A percentile compares a stretch with the other conserved stretches of the same genome.
Evolutionary conservation across 169 alveolate genomes (phyloP).

Genomic region (Cryptosporidium canis): DNA sequence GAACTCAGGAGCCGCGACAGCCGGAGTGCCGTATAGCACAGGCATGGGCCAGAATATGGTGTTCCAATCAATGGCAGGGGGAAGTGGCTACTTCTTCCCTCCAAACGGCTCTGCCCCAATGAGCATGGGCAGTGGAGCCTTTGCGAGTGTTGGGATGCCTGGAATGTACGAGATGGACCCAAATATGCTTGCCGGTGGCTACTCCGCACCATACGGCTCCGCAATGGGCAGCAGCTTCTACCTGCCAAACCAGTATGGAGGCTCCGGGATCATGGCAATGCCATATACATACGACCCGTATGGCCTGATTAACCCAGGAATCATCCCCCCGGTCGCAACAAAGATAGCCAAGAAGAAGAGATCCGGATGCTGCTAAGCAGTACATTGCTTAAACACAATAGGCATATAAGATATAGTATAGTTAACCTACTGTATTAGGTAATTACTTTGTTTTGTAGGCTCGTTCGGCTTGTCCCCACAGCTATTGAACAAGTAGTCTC

Average conservation of each 20-base stretch:
- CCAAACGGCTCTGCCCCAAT: constrained; percentile 60
- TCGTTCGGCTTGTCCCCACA: neutral
- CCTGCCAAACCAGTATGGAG: constrained; percentile 50
- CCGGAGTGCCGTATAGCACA: constrained; percentile 46
- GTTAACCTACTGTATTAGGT: constrained; percentile 11
- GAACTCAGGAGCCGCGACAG: constrained; percentile 22
- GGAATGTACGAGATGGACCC: constrained; percentile 69
- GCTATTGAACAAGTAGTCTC: constrained; percentile 13
- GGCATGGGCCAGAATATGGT: constrained; percentile 54
- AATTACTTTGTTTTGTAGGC: constrained; percentile 4
- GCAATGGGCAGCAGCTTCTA: constrained; percentile 72
- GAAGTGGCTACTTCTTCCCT: constrained; percentile 68
- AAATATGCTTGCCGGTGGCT: constrained; percentile 35
- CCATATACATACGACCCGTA: constrained; percentile 71
- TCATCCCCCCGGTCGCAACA: constrained; percentile 67
- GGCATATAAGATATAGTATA: constrained; percentile 13
- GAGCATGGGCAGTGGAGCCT: constrained; percentile 64
- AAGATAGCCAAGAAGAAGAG: constrained; percentile 58
- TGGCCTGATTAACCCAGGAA: constrained; percentile 72
- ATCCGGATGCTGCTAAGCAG: constrained; percentile 56
- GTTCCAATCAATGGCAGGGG: constrained; percentile 61
- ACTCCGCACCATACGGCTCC: constrained; percentile 66
- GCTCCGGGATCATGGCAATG: constrained; percentile 62
- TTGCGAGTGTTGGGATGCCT: constrained; percentile 69
- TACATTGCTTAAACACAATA: neutral